Evolutionary conservation across 805 yeast species (phyloP).

Genomic region (Brettanomyces sp.): DNA sequence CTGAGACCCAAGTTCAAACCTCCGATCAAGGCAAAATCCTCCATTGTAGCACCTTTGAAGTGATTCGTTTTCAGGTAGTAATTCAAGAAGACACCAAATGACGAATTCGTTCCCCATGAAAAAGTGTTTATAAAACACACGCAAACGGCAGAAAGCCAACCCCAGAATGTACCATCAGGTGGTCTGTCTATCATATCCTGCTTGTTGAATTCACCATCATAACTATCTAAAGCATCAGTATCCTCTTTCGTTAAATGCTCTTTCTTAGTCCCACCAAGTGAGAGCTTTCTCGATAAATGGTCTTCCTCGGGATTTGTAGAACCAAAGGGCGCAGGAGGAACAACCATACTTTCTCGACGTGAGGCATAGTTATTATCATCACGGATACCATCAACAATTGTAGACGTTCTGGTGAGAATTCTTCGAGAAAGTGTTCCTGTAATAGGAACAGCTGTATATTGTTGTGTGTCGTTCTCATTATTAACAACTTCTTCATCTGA

Average conservation of each 20-base stretch:
- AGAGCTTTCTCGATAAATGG: neutral
- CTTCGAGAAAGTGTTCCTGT: neutral
- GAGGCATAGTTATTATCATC: conserved; percentile 17
- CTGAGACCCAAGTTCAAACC: conserved; percentile 47
- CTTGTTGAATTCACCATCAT: conserved; percentile 25
- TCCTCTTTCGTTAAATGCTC: neutral
- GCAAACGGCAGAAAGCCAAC: conserved; percentile 39
- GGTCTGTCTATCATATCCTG: conserved; percentile 22
- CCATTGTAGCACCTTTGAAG: conserved; percentile 41
- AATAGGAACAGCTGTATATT: neutral
- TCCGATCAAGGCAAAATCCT: conserved; percentile 48
- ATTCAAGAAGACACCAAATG: conserved; percentile 45
- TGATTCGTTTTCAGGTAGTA: conserved; percentile 32
- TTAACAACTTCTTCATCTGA: no score
- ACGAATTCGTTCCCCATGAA: conserved; percentile 48
- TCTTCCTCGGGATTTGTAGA: conserved; percentile 1
- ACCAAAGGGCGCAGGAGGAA: conserved; percentile 1
- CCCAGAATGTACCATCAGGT: conserved; percentile 37
- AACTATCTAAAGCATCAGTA: conserved; percentile 6
- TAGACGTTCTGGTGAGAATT: conserved; percentile 16
- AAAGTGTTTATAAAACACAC: conserved; percentile 25
- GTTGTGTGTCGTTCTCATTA: no score
- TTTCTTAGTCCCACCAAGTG: neutral
- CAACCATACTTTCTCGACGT: neutral
- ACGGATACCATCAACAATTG: conserved; percentile 17